These are phyloP conservation scores for Neofusicoccum parvum DNA, from an alignment of 2,329 filamentous ascomycete species.

Conservation along the genomic window DNA sequence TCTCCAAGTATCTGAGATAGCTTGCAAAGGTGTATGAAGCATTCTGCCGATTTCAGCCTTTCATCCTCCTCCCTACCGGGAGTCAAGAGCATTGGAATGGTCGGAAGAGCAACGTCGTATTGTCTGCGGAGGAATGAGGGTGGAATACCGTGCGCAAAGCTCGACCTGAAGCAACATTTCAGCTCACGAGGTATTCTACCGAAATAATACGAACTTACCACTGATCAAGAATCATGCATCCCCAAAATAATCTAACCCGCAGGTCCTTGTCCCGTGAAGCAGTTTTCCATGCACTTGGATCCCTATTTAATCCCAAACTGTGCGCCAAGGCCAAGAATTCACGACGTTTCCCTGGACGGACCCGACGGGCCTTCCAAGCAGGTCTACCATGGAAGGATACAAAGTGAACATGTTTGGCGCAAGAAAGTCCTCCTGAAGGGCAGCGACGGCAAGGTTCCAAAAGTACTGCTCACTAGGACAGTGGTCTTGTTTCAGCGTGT, in stretches of 20 bases:
- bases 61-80: slow-evolving; percentile 38
- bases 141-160: slow-evolving; percentile 58
- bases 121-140: slow-evolving; percentile 56
- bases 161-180: slow-evolving; percentile 38
- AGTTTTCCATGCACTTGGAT: slow-evolving; percentile 57
- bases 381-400: slow-evolving; percentile 42
- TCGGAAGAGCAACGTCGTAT: slow-evolving; percentile 59
- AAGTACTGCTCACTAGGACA: slow-evolving; percentile 43
- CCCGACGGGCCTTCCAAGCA: slow-evolving; percentile 44
- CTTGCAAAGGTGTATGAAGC: slow-evolving; percentile 56
- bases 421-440: slow-evolving; percentile 46
- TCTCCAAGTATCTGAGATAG: slow-evolving; percentile 48
- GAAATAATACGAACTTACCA: slow-evolving; percentile 41
- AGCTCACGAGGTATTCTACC: neutral
- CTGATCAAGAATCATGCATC: slow-evolving; percentile 58
- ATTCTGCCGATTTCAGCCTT: slow-evolving; percentile 51
- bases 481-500: slow-evolving; percentile 37
- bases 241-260: slow-evolving; percentile 59
- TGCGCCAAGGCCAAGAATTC: slow-evolving; percentile 57
- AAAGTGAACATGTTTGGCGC: slow-evolving; percentile 45
- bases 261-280: slow-evolving; percentile 54
- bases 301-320: slow-evolving; percentile 58
- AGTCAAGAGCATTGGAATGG: slow-evolving; percentile 41
- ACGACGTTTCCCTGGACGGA: slow-evolving; percentile 53
- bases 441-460: slow-evolving; percentile 46